These are phyloP conservation scores for Tephrocybe sp. DNA, from an alignment of 768 basidiomycete genomes.

Conservation along the genomic window DNA sequence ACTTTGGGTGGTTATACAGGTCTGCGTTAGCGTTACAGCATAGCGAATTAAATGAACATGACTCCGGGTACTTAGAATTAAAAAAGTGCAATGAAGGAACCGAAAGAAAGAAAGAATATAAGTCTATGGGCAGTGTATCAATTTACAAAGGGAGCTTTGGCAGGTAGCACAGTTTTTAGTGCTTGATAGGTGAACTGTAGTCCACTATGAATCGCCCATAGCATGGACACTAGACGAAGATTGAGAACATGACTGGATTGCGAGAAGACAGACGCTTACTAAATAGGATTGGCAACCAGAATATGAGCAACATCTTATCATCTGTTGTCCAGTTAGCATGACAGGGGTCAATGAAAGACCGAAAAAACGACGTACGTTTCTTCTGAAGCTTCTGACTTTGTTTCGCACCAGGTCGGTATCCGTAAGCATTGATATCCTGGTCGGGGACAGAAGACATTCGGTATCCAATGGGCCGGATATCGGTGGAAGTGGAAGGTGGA, in stretches of 20 bases:
- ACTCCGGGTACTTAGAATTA: slow-evolving; percentile 1
- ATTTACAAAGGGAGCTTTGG: slow-evolving; percentile 38
- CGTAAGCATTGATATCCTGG: slow-evolving; percentile 67
- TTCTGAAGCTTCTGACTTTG: slow-evolving; percentile 49
- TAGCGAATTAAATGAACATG: slow-evolving; percentile 3
- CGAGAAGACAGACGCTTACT: slow-evolving; percentile 43
- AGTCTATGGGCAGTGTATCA: slow-evolving; percentile 24
- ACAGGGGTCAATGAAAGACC: neutral
- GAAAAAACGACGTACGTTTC: slow-evolving; percentile 54
- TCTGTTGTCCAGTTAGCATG: slow-evolving; percentile 38
- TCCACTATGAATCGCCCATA: slow-evolving; percentile 59
- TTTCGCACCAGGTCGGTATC: slow-evolving; percentile 53
- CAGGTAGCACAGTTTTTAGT: slow-evolving; percentile 44
- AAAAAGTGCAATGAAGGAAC: neutral
- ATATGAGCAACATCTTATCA: slow-evolving; percentile 80
- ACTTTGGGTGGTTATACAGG: slow-evolving; percentile 9
- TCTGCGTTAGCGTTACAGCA: slow-evolving; percentile 8
- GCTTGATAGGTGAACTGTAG: slow-evolving; percentile 49
- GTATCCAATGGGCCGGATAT: slow-evolving; percentile 42
- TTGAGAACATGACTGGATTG: slow-evolving; percentile 4
- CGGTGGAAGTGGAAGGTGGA: slow-evolving; percentile 21
- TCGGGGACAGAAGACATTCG: slow-evolving; percentile 51
- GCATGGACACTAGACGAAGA: slow-evolving; percentile 46
- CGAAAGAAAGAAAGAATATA: slow-evolving; percentile 3
- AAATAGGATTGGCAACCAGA: slow-evolving; percentile 85